Evolutionary conservation across 2,329 filamentous ascomycete species (phyloP).

Genomic region (Trichoderma sp.): DNA sequence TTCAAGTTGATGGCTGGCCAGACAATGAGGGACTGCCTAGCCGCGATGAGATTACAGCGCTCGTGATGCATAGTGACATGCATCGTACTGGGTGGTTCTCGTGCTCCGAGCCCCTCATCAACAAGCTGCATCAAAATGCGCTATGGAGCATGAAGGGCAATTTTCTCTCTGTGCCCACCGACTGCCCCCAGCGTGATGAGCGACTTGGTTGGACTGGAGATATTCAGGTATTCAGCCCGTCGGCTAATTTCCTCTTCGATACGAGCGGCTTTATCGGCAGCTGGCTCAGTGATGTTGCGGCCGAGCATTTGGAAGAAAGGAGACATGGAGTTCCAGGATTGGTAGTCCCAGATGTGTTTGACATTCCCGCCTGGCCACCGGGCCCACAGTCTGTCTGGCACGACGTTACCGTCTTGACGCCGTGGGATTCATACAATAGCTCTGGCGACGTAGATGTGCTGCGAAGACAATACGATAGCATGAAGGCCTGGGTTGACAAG

Average conservation of each 20-base stretch:
- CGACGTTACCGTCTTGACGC: constrained; percentile 45
- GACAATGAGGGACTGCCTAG: constrained; percentile 28
- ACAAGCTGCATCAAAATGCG: constrained; percentile 57
- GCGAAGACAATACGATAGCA: constrained; percentile 42
- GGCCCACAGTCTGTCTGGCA: constrained; percentile 42
- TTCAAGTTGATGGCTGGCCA: constrained; percentile 50
- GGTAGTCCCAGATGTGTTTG: constrained; percentile 34
- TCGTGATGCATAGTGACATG: constrained; percentile 55
- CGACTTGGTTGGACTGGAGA: constrained; percentile 57
- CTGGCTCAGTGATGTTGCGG: constrained; percentile 53
- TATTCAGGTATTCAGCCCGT: constrained; percentile 51
- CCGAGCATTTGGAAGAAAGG: constrained; percentile 27
- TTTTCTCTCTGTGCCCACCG: constrained; percentile 58
- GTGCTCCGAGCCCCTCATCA: constrained; percentile 54
- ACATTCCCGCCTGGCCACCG: constrained; percentile 25
- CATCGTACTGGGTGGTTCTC: constrained; percentile 51
- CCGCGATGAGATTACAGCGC: constrained; percentile 31
- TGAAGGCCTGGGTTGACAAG: constrained; percentile 44
- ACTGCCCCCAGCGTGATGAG: constrained; percentile 60
- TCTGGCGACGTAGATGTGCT: constrained; percentile 43
- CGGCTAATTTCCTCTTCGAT: constrained; percentile 56
- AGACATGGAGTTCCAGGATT: constrained; percentile 32
- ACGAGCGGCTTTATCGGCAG: constrained; percentile 50
- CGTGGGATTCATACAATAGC: constrained; percentile 45
- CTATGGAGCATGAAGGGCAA: constrained; percentile 61